A percentile compares a stretch with the other conserved stretches of the same genome.
phyloP scores from a whole-genome alignment of 202 grass and related monocot species.

The Musa balbisiana region DNA sequence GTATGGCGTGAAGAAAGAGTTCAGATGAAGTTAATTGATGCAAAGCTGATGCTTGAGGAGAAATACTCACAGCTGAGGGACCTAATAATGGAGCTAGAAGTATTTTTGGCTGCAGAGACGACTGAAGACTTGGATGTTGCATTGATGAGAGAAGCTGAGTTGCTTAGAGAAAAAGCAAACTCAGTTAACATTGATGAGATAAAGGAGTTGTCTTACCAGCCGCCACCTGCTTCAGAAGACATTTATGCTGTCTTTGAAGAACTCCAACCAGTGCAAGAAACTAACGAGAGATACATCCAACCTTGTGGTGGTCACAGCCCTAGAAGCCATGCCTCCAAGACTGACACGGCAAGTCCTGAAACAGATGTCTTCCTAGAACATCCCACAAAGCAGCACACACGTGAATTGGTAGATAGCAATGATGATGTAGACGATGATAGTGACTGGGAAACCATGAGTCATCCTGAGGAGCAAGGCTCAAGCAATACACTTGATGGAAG shows the following conservation, averaged over 20 bases:
- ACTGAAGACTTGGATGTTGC: conserved; percentile 37
- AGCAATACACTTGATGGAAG: conserved; percentile 68
- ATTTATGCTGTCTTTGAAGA: conserved; percentile 85
- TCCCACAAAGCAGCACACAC: conserved; percentile 28
- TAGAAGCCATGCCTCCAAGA: conserved; percentile 51
- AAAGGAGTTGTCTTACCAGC: conserved; percentile 63
- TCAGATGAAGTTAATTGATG: conserved; percentile 97
- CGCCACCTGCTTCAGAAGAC: conserved; percentile 63
- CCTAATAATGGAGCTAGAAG: conserved; percentile 51
- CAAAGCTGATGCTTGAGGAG: conserved; percentile 78
- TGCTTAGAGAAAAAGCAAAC: conserved; percentile 45
- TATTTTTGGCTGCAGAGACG: conserved; percentile 38
- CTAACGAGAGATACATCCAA: conserved; percentile 56
- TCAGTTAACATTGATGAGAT: conserved; percentile 47
- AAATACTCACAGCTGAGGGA: conserved; percentile 67
- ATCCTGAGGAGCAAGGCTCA: conserved; percentile 58
- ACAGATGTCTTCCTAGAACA: conserved; percentile 76
- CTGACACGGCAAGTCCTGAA: conserved; percentile 50
- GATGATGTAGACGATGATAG: conserved; percentile 58
- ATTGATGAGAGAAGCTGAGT: conserved; percentile 49
- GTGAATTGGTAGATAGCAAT: conserved; percentile 36
- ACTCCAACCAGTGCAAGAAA: conserved; percentile 45
- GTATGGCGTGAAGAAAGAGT: conserved; percentile 98
- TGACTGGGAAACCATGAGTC: conserved; percentile 91
- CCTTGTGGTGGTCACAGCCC: conserved; percentile 52